Evolutionary conservation across 805 yeast genomes (phyloP), one percentile per base, ranked within the genome.

Genomic region (Saturnispora serradocipensis): DNA sequence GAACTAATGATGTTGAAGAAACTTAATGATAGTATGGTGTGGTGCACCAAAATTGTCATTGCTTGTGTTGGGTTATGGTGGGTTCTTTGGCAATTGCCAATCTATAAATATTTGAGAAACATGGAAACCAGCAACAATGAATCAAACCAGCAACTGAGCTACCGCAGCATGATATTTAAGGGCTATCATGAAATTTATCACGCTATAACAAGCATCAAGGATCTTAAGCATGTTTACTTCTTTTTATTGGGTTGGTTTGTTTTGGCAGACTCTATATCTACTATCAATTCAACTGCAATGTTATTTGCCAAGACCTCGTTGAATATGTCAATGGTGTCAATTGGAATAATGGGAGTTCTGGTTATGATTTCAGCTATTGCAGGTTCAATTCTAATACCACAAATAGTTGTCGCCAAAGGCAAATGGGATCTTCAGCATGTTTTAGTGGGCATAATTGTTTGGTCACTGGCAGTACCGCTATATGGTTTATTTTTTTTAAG

Each of bases 201-300:
- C 22, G 78, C 91, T 0, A 66, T 82, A n/a, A 72, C 70, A 43
- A 82, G 80, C 56, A 88, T 85, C 1, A 71, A 78, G 2, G 66
- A 76, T 47, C 66, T 86, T 59, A 74, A 72, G 55, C 91, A 86
- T 58, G 86, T 86, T 18, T 70, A 78, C n/a, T 73, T 78, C 11
- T 86, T 82, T 57, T 66, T 86, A 9, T 46, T 78, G 0, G 89
- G 87, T 1, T 86, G 95, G 95, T 86, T 86, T 58, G 74, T 86
- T 43, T 71, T 86, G 2, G 79, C 87, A 20, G 95, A 86, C 61
- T 81, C 88, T 0, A 68, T 84, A 10, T 84, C 90, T 1, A 86
- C 93, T 0, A 85, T 86, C 51, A 86, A 85, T 62, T 81, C 89
- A 0, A 82, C 93, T 0, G 91, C 93, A 0, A 80, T 86, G 30